Conservation (phyloP, 352 stramenopile genomes). For the Aphanomyces invadans region DNA sequence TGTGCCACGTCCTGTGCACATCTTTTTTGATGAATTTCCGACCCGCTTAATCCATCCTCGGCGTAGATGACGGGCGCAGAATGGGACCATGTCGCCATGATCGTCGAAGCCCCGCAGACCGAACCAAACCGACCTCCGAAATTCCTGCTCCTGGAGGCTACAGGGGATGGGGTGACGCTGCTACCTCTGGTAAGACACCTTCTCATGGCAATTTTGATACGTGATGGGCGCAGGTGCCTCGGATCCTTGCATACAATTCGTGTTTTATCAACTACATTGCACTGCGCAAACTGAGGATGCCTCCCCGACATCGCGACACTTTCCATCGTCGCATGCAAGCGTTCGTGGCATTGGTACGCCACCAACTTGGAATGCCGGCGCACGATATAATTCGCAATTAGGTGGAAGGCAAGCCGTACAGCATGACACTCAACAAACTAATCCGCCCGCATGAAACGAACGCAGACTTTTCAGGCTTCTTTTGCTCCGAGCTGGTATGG, state of each 20-base stretch:
- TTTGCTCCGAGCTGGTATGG: constrained; percentile 21
- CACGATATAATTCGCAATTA: background rate
- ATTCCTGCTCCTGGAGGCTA: constrained; percentile 15
- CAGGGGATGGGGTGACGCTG: constrained; percentile 14
- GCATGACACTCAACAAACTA: constrained; percentile 14
- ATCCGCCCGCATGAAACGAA: constrained; percentile 2
- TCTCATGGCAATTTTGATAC: background rate
- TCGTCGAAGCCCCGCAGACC: constrained; percentile 1
- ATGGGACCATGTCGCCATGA: constrained; percentile 18
- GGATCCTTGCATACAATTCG: constrained; percentile 16
- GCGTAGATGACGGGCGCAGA: constrained; percentile 18
- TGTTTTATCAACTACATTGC: constrained; percentile 23
- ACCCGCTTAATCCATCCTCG: background rate
- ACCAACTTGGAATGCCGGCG: background rate
- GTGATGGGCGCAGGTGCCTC: background rate
- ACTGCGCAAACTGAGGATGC: constrained; percentile 15
- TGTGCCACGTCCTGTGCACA: background rate
- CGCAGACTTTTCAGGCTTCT: constrained; percentile 13
- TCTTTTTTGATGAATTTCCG: constrained; percentile 3
- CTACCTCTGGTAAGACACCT: constrained; percentile 2
- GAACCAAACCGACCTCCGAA: background rate
- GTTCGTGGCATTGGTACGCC: background rate
- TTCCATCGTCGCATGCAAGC: constrained; percentile 1
- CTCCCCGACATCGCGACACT: background rate
- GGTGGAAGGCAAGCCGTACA: constrained; percentile 23